phyloP scores from a whole-genome alignment of 441 rosid species.

The Eutrema salsugineum region DNA sequence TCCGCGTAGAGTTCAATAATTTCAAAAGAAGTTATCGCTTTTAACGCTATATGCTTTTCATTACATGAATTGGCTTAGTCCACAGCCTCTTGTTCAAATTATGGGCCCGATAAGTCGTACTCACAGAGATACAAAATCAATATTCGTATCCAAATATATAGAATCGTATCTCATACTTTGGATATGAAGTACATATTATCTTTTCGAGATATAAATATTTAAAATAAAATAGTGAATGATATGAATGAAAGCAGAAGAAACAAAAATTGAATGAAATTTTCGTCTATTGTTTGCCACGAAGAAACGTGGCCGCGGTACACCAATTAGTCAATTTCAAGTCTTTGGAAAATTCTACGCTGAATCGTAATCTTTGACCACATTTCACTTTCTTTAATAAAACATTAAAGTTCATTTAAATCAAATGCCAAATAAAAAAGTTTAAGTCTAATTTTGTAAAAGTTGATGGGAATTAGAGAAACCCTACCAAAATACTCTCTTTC shows the following conservation, averaged over 20 bases:
- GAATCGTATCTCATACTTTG: slow-evolving; percentile 28
- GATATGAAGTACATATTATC: slow-evolving; percentile 14
- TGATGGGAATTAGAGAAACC: slow-evolving; percentile 10
- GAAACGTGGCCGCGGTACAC: slow-evolving; percentile 20
- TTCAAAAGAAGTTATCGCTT: not conserved
- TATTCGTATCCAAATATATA: slow-evolving; percentile 15
- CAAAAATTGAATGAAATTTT: too few relatives aligned
- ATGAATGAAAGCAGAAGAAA: not conserved
- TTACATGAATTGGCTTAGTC: slow-evolving; percentile 10
- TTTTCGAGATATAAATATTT: not conserved
- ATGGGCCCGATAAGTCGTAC: slow-evolving; percentile 28
- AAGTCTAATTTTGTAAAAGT: not conserved
- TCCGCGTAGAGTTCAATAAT: slow-evolving; percentile 4
- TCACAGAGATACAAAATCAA: slow-evolving; percentile 22
- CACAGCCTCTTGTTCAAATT: slow-evolving; percentile 11
- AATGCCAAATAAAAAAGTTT: not conserved
- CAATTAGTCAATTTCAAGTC: slow-evolving; percentile 21
- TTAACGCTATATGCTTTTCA: slow-evolving; percentile 6
- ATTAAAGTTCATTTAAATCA: not conserved
- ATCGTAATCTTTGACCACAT: slow-evolving; percentile 13
- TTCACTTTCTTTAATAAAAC: slow-evolving; percentile 9
- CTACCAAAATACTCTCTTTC: slow-evolving; percentile 2
- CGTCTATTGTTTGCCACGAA: slow-evolving; percentile 1
- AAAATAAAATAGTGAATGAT: not conserved
- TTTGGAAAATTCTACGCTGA: not conserved